Percentiles rank a stretch among this genome's conserved stretches.
phyloP scores from a whole-genome alignment of 2,329 filamentous ascomycete genomes.

The Calonectria fujianensis region DNA sequence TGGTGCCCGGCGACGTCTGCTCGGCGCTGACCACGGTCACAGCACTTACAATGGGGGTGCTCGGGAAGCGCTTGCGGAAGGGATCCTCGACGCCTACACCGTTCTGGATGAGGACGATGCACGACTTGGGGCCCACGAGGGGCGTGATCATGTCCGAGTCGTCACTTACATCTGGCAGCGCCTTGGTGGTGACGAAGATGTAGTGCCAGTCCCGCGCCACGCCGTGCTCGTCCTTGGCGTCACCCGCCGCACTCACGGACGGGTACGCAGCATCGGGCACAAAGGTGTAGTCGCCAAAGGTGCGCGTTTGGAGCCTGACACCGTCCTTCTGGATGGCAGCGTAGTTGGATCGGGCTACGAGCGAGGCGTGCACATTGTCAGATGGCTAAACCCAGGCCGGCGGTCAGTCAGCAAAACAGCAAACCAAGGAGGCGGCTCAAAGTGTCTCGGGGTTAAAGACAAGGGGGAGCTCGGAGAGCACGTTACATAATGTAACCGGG shows the following conservation, averaged over 20 bases:
- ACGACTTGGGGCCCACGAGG: slow-evolving; percentile 72
- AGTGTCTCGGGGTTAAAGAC: slow-evolving; percentile 23
- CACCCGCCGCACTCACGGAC: slow-evolving; percentile 74
- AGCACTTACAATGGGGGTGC: slow-evolving; percentile 77
- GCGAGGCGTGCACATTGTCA: slow-evolving; percentile 76
- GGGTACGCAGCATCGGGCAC: slow-evolving; percentile 77
- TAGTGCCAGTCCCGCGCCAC: slow-evolving; percentile 69
- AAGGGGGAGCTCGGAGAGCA: slow-evolving; percentile 17
- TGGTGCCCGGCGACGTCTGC: slow-evolving; percentile 76
- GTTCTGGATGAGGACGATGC: slow-evolving; percentile 82
- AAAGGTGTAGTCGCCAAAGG: slow-evolving; percentile 81
- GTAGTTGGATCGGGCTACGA: slow-evolving; percentile 86
- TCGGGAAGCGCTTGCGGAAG: slow-evolving; percentile 77
- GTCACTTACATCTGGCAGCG: slow-evolving; percentile 77
- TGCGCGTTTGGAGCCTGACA: slow-evolving; percentile 78
- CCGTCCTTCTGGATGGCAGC: slow-evolving; percentile 75
- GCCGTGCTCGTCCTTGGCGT: slow-evolving; percentile 43
- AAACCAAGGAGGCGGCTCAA: slow-evolving; percentile 33
- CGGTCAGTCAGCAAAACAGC: slow-evolving; percentile 35
- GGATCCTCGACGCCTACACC: slow-evolving; percentile 82
- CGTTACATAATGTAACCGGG: slow-evolving; percentile 76
- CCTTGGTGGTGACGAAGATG: slow-evolving; percentile 82
- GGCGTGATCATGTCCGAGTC: slow-evolving; percentile 78
- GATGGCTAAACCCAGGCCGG: slow-evolving; percentile 61
- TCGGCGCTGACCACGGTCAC: slow-evolving; percentile 83